Evolutionary conservation across 2,329 filamentous ascomycete genomes (phyloP), one percentile per base, ranked within the genome.

Genomic region (Tolypocladium paradoxum): DNA sequence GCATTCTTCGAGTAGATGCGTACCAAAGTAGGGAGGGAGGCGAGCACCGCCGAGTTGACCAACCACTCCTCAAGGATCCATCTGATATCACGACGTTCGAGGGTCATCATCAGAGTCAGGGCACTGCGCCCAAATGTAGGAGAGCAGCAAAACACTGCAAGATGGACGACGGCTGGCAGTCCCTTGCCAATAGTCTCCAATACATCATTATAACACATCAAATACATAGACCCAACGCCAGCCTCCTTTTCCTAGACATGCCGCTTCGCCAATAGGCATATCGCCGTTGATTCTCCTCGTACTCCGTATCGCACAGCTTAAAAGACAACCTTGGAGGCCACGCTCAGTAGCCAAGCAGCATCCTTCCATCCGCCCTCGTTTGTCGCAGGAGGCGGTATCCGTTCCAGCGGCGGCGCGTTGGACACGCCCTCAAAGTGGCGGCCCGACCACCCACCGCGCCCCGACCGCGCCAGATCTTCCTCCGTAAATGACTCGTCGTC

Each of bases 321-420:
- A 57, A 83, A 73, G 59, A 84, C 70, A 46, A 84, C 78, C 61
- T 81, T 83, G 29, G 77, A 76, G 12, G 82, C 83, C 57, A 87
- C 81, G 57, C 76, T 83, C 53, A 87, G 67, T 48, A 87, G 66
- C 84, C 83, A 87, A 18, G 82, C 82, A 29, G 82, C 83, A 65
- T 87, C 84, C 54, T 79, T 76, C 83, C 83, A 86, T 9, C 77
- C 77, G 18, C 80, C 81, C 45, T 80, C 76, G 50, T 84, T 76
- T 9, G 73, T 70, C 43, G 74, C 75, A 50, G 71, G 70, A 11
- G 73, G 70, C 34, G 63, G 78, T 63, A 83, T 68, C 11, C 67
- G 67, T 49, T 78, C 75, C 48, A 75, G 71, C 0, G 71, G 71
- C 0, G 71, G 64, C n/a, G 65, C 53, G 33, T 64, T 69, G 3